These are phyloP conservation scores for Mycena sanguinolenta DNA, from an alignment of 768 basidiomycete genomes.

Conservation along the genomic window DNA sequence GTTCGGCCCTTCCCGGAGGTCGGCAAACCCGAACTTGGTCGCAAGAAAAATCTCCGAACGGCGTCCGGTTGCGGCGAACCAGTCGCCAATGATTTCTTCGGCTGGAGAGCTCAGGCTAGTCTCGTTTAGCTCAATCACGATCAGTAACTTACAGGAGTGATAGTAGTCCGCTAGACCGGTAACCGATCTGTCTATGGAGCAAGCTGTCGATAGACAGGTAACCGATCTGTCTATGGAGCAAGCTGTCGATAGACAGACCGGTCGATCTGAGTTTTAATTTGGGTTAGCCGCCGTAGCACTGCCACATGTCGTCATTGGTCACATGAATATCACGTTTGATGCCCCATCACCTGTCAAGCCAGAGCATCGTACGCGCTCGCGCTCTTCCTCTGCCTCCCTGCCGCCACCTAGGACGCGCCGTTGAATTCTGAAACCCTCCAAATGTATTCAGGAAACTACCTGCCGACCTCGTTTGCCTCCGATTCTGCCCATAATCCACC, in stretches of 20 bases:
- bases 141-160: slow-evolving; percentile 16
- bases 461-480: too few species aligned
- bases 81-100: slow-evolving; percentile 58
- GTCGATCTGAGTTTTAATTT: slow-evolving; percentile 15
- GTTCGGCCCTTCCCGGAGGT: slow-evolving; percentile 26
- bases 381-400: too few species aligned
- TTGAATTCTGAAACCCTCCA: too few species aligned
- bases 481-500: too few species aligned
- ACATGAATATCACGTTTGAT: background rate
- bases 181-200: too few species aligned
- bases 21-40: slow-evolving; percentile 57
- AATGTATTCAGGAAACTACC: too few species aligned
- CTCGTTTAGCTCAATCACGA: background rate
- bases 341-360: background rate
- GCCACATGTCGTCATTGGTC: background rate
- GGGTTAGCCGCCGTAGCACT: too few species aligned
- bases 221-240: too few species aligned
- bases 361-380: too few species aligned
- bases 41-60: slow-evolving; percentile 61
- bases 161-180: slow-evolving; percentile 58
- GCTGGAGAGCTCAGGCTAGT: background rate
- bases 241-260: background rate
- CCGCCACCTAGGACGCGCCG: too few species aligned
- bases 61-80: slow-evolving; percentile 44
- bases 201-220: too few species aligned